phyloP scores from a whole-genome alignment of 257 asterid genomes.

The Forsythia suspensa region DNA sequence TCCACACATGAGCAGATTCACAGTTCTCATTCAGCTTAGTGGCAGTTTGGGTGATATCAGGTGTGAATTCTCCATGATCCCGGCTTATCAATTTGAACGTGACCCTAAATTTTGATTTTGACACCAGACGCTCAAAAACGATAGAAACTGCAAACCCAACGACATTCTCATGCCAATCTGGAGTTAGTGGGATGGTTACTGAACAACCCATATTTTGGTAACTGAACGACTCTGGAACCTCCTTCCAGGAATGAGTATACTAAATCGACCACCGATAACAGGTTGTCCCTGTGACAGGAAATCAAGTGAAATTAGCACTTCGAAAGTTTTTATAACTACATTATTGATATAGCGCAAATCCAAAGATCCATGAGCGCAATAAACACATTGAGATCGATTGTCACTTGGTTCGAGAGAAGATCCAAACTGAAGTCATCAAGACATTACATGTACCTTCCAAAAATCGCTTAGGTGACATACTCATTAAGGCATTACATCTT shows the following conservation, averaged over 20 bases:
- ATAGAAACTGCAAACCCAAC: conserved; percentile 16
- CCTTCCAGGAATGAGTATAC: conserved; percentile 12
- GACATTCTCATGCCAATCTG: conserved; percentile 9
- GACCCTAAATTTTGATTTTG: conserved; percentile 19
- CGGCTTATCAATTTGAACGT: conserved; percentile 20
- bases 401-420: too few species aligned
- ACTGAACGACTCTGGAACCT: conserved; percentile 13
- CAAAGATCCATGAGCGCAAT: too few species aligned
- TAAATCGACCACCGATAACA: conserved; percentile 5
- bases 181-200: conserved; percentile 9
- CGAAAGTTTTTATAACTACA: not conserved
- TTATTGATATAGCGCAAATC: too few species aligned
- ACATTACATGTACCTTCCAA: too few species aligned
- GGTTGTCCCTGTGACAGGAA: conserved; percentile 17
- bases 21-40: conserved; percentile 10
- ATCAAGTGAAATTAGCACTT: not conserved
- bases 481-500: too few species aligned
- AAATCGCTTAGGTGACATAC: too few species aligned
- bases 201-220: conserved; percentile 14
- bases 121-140: not conserved
- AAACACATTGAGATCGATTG: too few species aligned
- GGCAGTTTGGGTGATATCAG: conserved; percentile 7
- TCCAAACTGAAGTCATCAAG: too few species aligned
- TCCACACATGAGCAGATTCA: conserved; percentile 14
- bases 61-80: conserved; percentile 10